These are phyloP conservation scores for Fusarium tanahbumbuense DNA, from an alignment of 2,329 filamentous ascomycete genomes.

Conservation along the genomic window DNA sequence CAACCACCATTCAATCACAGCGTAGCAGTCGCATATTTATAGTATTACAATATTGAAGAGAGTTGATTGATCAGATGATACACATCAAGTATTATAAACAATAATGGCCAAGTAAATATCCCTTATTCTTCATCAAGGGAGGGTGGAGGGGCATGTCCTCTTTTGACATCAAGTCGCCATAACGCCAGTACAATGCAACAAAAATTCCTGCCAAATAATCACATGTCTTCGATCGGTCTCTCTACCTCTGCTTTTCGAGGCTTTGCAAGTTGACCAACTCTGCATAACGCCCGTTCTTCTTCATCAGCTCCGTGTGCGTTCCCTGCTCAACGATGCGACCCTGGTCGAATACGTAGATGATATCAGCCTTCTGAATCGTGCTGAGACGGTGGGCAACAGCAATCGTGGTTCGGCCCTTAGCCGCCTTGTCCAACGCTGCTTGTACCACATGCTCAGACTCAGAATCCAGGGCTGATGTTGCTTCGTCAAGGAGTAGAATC, in stretches of 20 bases:
- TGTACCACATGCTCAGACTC: conserved; percentile 85
- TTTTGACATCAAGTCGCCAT: conserved; percentile 10
- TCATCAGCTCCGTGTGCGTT: conserved; percentile 79
- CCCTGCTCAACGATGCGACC: conserved; percentile 88
- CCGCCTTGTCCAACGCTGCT: conserved; percentile 81
- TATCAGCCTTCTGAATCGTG: conserved; percentile 93
- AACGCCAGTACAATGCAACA: conserved; percentile 34
- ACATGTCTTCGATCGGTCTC: not conserved
- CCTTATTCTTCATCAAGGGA: conserved; percentile 4
- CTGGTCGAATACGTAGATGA: conserved; percentile 97
- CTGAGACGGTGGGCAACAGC: conserved; percentile 92
- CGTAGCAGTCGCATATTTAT: not conserved
- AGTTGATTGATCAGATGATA: conserved; percentile 19
- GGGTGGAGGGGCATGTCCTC: conserved; percentile 7
- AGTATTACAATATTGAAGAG: conserved; percentile 3
- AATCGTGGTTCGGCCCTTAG: conserved; percentile 88
- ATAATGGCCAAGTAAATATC: conserved; percentile 4
- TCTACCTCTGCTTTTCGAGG: conserved; percentile 67
- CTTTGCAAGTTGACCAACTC: conserved; percentile 86
- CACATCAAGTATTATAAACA: conserved; percentile 22
- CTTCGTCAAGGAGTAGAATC: conserved; percentile 85
- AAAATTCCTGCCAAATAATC: not conserved
- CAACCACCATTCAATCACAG: not conserved
- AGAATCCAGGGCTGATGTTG: conserved; percentile 80
- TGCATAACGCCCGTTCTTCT: conserved; percentile 76